Base-by-base conservation (phyloP, 306 rosid species). In the Dryas drummondii region DNA sequence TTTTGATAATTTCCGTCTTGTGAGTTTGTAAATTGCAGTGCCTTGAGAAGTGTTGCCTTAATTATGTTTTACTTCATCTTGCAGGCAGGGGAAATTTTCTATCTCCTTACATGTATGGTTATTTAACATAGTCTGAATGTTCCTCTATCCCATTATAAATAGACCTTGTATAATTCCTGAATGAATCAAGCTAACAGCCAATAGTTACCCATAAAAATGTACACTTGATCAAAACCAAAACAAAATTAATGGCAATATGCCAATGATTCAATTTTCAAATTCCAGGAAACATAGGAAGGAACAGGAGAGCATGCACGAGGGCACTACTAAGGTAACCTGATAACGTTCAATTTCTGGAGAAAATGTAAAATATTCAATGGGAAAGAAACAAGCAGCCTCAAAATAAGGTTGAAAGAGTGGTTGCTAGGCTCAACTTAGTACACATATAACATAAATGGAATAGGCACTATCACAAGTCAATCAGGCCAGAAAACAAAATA, bases 331-430 rank as follows among this genome's bases (percentile, higher is more conserved):
- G 66, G 66, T 40, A 45, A 48, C 46, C 74, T 9, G 26, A 46
- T 37, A 56, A 9, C 68, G 16, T 70, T 40, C 49, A 9, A 17
- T 26, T 2, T 12, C 64, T 1, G 65, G 47, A 5, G 11, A 7
- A 65, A 70, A 72, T 41, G 27, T 10, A 27, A 15, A 64, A 72
- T 32, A 49, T n/a, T 66, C 32, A 4, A 37, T 50, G 40, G 7
- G 32, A 71, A 81, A 44, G 5, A 13, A 56, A 42, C 14, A 46
- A n/a, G 74, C 56, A 55, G 50, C 73, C 76, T 56, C 60, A 46
- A 61, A 37, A 55, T 62, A 62, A 19, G 67, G 70, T 75, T 15
- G 63, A 16, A 48, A 54, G 14, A 9, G 73, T 6, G 51, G 15
- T 44, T 3, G 37, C 72, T 77, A 3, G 66, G 66, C 63, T 10